Evolutionary conservation across 1,284 basidiomycete species (phyloP).

Genomic region (Ganoderma meredithae): DNA sequence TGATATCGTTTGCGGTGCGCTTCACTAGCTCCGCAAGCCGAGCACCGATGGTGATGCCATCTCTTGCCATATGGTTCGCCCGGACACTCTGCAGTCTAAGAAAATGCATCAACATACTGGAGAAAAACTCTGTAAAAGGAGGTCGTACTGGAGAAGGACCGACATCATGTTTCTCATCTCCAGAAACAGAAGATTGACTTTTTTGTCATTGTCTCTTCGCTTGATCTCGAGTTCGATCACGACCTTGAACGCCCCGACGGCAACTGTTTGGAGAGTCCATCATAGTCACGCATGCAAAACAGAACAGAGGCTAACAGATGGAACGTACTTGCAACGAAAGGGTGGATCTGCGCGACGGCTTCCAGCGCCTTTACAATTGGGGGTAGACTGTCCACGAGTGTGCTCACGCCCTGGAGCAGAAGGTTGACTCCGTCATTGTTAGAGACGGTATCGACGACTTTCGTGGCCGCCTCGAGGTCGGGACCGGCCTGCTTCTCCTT

Average conservation of each 20-base stretch:
- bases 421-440: slow-evolving; percentile 4
- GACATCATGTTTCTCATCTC: slow-evolving; percentile 56
- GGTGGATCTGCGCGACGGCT: slow-evolving; percentile 37
- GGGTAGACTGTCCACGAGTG: slow-evolving; percentile 36
- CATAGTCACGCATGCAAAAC: background rate
- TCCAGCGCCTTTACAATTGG: slow-evolving; percentile 36
- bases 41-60: slow-evolving; percentile 34
- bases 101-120: background rate
- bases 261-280: slow-evolving; percentile 39
- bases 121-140: background rate
- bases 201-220: slow-evolving; percentile 51
- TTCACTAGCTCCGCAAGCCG: slow-evolving; percentile 33
- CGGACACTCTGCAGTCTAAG: slow-evolving; percentile 20
- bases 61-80: slow-evolving; percentile 27
- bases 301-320: background rate
- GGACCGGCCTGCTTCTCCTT: background rate
- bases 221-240: slow-evolving; percentile 50
- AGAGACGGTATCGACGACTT: background rate
- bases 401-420: slow-evolving; percentile 27
- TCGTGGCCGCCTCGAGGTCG: background rate
- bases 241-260: slow-evolving; percentile 52
- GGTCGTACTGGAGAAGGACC: slow-evolving; percentile 48
- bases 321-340: slow-evolving; percentile 34
- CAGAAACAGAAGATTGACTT: slow-evolving; percentile 48
- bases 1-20: slow-evolving; percentile 40